Base-by-base conservation (phyloP, 345 rosid genomes). In the Melaleuca quinquenervia region DNA sequence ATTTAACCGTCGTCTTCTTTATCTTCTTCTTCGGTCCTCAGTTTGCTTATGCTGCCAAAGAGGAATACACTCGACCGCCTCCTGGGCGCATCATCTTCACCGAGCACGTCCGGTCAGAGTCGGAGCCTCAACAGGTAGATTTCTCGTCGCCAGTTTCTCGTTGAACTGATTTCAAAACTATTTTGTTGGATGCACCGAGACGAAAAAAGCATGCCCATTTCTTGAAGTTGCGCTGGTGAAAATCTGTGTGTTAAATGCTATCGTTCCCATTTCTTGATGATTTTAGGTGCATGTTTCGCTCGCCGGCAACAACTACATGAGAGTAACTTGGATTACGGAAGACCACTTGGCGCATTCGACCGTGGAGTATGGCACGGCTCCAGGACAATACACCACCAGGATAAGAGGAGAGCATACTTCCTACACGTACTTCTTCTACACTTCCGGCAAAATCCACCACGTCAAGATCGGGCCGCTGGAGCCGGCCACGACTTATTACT, bases 61-160 rank as follows among this genome's bases (percentile, higher is more conserved):
- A 64, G 36, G 90, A 88, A 85, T 92, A 88, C 54, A 44, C 86
- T 41, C 96, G 98, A 14, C 93, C 87, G 48, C 92, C 98, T 14
- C 89, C 96, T 50, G 90, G 95, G 20, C 86, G 74, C 11, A 44
- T 94, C 27, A 87, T 96, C 86, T 76, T 83, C 60, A 92, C 97
- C 45, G 86, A 87, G 32, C 94, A 97, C 85, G 53, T 88, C 20
- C 84, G 96, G 16, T 90, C 96, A 44, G 87, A 93, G 27, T 91
- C 93, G 21, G 96, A 93, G 44, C 96, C 99, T 18, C 99, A 97
- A 87, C 99, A 97, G 96, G 99, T 95, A 32, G 36, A 26, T 27
- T 20, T 52, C 52, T 52, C 50, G 14, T 53, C 4, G 13, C 44
- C 24, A 21, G 3, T 32, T 18, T 24, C 32, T 70, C 44, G 3